Conservation (phyloP, 2,329 filamentous ascomycete species). For the Byssochlamys sp. region DNA sequence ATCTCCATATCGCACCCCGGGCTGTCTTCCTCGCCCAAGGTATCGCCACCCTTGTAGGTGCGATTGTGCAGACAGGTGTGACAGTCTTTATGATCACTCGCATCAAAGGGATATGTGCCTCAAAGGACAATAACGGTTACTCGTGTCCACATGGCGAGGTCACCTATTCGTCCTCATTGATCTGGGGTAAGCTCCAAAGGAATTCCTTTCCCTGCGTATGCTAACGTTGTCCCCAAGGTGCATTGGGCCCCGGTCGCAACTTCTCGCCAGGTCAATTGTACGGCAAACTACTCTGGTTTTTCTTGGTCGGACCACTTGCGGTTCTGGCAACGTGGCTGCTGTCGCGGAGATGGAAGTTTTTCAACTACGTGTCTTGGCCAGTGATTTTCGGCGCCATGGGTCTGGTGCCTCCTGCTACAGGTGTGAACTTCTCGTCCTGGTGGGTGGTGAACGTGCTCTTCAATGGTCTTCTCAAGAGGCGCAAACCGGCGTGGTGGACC, state of each 20-base stretch:
- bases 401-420: slow-evolving; percentile 57
- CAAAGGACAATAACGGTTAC: slow-evolving; percentile 50
- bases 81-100: slow-evolving; percentile 41
- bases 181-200: slow-evolving; percentile 47
- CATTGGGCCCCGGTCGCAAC: slow-evolving; percentile 59
- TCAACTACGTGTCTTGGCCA: slow-evolving; percentile 59
- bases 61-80: slow-evolving; percentile 41
- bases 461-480: slow-evolving; percentile 36
- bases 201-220: not conserved
- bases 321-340: slow-evolving; percentile 53
- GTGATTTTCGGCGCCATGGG: slow-evolving; percentile 59
- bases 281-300: slow-evolving; percentile 58
- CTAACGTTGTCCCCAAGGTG: slow-evolving; percentile 22
- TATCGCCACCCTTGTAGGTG: slow-evolving; percentile 41
- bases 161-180: slow-evolving; percentile 60
- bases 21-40: slow-evolving; percentile 44
- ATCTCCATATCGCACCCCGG: slow-evolving; percentile 37
- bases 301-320: slow-evolving; percentile 54
- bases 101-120: slow-evolving; percentile 42
- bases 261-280: slow-evolving; percentile 57
- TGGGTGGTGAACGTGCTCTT: slow-evolving; percentile 40
- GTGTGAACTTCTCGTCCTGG: slow-evolving; percentile 63
- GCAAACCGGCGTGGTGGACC: slow-evolving; percentile 39
- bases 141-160: slow-evolving; percentile 49
- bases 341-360: slow-evolving; percentile 50